Evolutionary conservation across 164 flowering plant species (phyloP), one percentile per base, ranked within the genome.

Genomic region (Vitis rupestris): DNA sequence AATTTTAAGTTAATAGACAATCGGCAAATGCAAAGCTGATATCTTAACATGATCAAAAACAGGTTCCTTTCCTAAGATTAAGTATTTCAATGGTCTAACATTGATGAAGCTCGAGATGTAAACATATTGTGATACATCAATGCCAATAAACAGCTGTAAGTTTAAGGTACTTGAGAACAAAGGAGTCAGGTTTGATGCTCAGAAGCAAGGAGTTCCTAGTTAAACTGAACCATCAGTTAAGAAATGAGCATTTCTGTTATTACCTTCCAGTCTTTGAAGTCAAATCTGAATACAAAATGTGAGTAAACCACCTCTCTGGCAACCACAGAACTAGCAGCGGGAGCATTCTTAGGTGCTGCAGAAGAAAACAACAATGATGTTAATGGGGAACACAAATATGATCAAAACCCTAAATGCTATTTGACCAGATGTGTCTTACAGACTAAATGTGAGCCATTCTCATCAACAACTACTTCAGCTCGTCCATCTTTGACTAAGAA

Each of bases 241-340:
- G 44, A 37, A 37, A 37, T 15, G 9, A 8, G 17, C 6, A 57
- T 58, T 53, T 51, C 9, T 30, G 8, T 58, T 47, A 4, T 69
- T 78, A 95, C 98, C 99, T 90, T 83, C 98, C 98, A 95, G 73
- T 95, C 99, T 70, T 71, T 84, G 69, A 74, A 91, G 71, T 90
- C 97, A 78, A 87, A 85, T 89, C 93, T 85, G 81, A 95, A 88
- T 49, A 89, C 85, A 76, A 95, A 95, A 75, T 95, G 98, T 50
- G 70, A 65, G 70, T 86, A 93, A 56, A 82, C 54, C 59, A 88
- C 96, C 49, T 88, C 86, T 37, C 92, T 84, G 1, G 90, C 84
- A 58, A 69, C 75, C 5, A 95, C 81, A 44, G 81, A 74, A 66
- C 63, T 59, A 6, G 92, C 84, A 76, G 87, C 77, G 72, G 98